Base-by-base conservation (phyloP, 257 asterid genomes). In the Anisodus acutangulus region DNA sequence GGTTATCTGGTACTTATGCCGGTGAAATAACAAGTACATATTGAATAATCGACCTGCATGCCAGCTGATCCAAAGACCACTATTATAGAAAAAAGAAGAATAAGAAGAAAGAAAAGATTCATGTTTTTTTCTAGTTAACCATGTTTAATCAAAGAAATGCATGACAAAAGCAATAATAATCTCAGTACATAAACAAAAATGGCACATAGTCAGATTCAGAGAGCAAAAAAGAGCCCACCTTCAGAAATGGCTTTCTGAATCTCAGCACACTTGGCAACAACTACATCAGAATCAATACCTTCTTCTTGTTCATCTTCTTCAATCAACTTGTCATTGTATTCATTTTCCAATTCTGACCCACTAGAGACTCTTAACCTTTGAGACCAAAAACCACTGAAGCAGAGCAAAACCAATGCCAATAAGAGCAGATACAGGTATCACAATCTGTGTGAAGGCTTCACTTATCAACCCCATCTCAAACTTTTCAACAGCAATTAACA, bases 201-300 rank as follows among this genome's bases (percentile, higher is more conserved):
- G 49, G 22, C 31, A 74, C 17, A 11, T 0, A 8, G 8, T 37
- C 0, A 8, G n/a, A 4, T 8, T 80, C 26, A 43, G 7, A 58
- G 47, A 58, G 47, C 17, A 57, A 80, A 5, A 13, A 10, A 62
- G 54, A 41, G 0, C 78, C 0, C n/a, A 87, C 89, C 87, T 10
- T 62, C 86, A 55, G 89, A 87, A 78, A 87, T 87, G 76, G 88
- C 89, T 67, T 78, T 85, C 41, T 87, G 89, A 82, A 87, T 87
- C 53, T 87, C 89, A 79, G 89, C 85, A 79, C 89, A 87, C 62
- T 87, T 87, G 71, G 37, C 74, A 85, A 85, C 86, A 58, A 62
- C 83, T 9, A 54, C 74, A 26, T 54, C 84, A 9, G 82, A 19
- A 16, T 85, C 84, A 39, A 85, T 54, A 15, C 89, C 89, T 82